Evolutionary conservation across 1,139 yeast species (phyloP), one percentile per base, ranked within the genome.

Genomic region (Saccharomyces hybrid): DNA sequence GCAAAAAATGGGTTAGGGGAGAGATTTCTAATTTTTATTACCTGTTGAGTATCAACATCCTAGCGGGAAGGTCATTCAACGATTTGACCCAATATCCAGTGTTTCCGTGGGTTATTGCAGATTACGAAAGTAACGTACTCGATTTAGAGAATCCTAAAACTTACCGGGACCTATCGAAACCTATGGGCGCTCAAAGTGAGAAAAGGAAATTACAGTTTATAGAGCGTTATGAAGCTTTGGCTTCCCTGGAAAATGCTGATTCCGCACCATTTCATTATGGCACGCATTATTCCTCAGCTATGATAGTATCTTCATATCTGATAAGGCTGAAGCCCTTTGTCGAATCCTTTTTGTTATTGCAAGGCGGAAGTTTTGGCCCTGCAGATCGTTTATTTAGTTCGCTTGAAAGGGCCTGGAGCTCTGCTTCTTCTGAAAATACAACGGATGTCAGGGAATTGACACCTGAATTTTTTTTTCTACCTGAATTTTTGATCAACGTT

Each of bases 31-130:
- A 88, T 65, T 88, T 88, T 61, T 85, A 84, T 65, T 88, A 88
- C 63, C 72, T 88, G 61, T 85, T 88, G 82, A 77, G 86, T 23
- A 73, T 88, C 27, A 88, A 88, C 65, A 87, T 95, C 0, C 69
- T 88, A 54, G 95, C 96, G 0, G 97, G 97, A 0, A 74, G 96
- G 60, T 88, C 96, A 0, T 87, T 84, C 68, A 88, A 88, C 68
- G 96, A 88, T 66, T 70, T 88, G 54, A 88, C 96, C 0, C 97
- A 88, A 61, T 88, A 88, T 65, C 96, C 96, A 0, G 86, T 88
- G 0, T 88, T 88, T 60, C 97, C 97, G 0, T 88, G 96, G 95
- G 88, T 88, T 0, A 77, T 88, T 57, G 84, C 95, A 0, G 95
- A 88, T 66, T 88, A 88, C 65, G 76, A 80, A 1, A 84, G 91